Evolutionary conservation across 495 filamentous ascomycete genomes (phyloP), one percentile per base, ranked within the genome.

Genomic region (Hypoxylon fuscum): DNA sequence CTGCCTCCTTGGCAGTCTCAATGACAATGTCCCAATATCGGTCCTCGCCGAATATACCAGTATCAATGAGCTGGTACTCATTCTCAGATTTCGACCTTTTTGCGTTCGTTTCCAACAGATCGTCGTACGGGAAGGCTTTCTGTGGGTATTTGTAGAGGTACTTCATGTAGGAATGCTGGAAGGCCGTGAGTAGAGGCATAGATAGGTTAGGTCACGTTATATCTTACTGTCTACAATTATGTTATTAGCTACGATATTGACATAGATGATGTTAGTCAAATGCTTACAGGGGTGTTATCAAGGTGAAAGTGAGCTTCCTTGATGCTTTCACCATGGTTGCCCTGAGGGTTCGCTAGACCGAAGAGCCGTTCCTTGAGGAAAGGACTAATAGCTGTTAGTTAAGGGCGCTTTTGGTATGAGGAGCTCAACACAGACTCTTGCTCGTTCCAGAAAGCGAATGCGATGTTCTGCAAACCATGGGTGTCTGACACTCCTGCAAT

Each of bases 131-230:
- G 64, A 98, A 98, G 42, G 88, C 85, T 67, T 82, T 82, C 77
- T 98, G 94, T 0, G 94, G 94, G 66, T 97, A 96, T 74, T 97
- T 98, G 83, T 98, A 98, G 61, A 97, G 87, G 68, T 85, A 95
- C 74, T 98, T 98, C 94, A 98, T 98, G 79, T 98, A 98, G 17
- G 94, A 96, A 76, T 98, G 94, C 89, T 93, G 70, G 29, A 60
- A 47, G 14, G 20, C 52, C 46, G 57, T 72, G 59, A 69, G 56
- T 45, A 45, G 29, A 38, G 21, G 2, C 12, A 14, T 1, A 22
- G 7, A 20, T 35, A 37, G 23, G 12, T 37, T 31, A 43, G 27
- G 21, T 14, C 14, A 17, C 18, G 43, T 22, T 32, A 29, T 55
- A 8, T 69, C 77, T 64, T 77, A 82, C 79, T 46, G 76, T 81